Conservation (phyloP, 192 early-diverging fungal genomes). For the Coemansia nantahalensis region DNA sequence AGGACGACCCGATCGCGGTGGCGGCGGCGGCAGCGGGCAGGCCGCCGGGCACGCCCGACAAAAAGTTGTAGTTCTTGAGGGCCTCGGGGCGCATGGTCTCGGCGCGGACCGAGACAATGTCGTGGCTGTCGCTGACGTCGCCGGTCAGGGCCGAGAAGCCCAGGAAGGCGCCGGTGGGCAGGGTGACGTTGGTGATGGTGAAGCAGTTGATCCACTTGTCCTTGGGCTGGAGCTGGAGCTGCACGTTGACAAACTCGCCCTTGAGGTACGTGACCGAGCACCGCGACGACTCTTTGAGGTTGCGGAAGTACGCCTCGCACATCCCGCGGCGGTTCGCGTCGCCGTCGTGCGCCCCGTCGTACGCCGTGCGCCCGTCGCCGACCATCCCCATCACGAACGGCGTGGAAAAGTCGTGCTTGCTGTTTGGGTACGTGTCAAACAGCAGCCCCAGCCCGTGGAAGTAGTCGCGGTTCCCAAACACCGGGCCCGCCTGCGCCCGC, state of each 20-base stretch:
- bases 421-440: constrained; percentile 95
- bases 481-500: constrained; percentile 65
- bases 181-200: constrained; percentile 66
- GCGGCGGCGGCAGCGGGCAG: constrained; percentile 7
- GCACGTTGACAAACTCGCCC: constrained; percentile 54
- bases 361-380: constrained; percentile 84
- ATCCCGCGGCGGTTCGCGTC: constrained; percentile 61
- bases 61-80: constrained; percentile 39
- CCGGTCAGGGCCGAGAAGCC: constrained; percentile 94
- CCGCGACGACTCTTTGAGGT: constrained; percentile 57
- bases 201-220: constrained; percentile 86
- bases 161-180: constrained; percentile 78
- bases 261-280: constrained; percentile 75
- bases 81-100: constrained; percentile 46
- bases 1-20: constrained; percentile 4
- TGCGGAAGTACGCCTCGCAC: constrained; percentile 80
- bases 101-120: constrained; percentile 37
- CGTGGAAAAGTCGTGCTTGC: constrained; percentile 64
- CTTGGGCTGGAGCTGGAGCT: constrained; percentile 55
- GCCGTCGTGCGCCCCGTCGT: constrained; percentile 86
- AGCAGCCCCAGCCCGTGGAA: constrained; percentile 94
- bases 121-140: constrained; percentile 74
- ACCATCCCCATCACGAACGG: constrained; percentile 93
- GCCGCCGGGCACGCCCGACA: constrained; percentile 5
- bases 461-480: constrained; percentile 84